Conservation (phyloP, 192 early-diverging fungal species). For the Podochytrium sp. region DNA sequence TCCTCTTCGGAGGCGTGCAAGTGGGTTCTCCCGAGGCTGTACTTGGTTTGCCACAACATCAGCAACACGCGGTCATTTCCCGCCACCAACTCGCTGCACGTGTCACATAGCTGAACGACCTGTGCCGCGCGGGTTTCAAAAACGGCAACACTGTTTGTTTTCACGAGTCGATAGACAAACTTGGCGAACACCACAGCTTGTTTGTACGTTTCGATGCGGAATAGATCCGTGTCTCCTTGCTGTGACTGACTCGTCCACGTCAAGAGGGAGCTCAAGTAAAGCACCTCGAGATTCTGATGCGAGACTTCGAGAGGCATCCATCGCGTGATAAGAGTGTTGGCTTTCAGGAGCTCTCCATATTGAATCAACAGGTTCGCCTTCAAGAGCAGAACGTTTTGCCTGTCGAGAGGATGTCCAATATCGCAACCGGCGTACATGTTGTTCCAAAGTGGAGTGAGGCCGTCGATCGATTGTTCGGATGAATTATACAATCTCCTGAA, state of each 20-base stretch:
- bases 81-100: not conserved
- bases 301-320: not conserved
- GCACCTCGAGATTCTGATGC: not conserved
- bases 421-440: not conserved
- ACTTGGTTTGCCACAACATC: slow-evolving; percentile 4
- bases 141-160: not conserved
- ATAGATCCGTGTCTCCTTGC: not conserved
- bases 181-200: slow-evolving; percentile 10
- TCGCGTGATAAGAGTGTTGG: not conserved
- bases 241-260: not conserved
- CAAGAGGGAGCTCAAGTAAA: not conserved
- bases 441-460: not conserved
- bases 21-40: not conserved
- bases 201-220: not conserved
- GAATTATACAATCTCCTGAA: not conserved
- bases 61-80: not conserved
- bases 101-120: not conserved
- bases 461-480: not conserved
- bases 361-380: slow-evolving; percentile 13
- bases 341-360: slow-evolving; percentile 7
- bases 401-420: not conserved
- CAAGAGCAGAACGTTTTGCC: not conserved
- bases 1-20: not conserved
- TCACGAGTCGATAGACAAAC: not conserved
- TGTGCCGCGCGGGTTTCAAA: not conserved